Conservation (phyloP, 768 basidiomycete genomes). For the Tulasnella sp. region DNA sequence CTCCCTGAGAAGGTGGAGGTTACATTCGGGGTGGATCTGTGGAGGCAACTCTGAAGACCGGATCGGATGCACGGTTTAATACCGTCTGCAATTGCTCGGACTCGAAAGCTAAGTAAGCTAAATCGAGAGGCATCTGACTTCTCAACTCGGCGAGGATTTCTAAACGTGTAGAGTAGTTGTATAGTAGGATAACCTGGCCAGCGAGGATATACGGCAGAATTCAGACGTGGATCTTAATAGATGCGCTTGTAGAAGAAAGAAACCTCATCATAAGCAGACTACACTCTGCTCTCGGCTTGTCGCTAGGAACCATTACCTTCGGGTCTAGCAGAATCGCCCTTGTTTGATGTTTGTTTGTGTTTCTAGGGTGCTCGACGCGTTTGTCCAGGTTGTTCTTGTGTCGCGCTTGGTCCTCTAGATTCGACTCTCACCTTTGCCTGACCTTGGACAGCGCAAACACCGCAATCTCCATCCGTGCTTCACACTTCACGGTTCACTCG, state of each 20-base stretch:
- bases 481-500: not conserved
- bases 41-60: not conserved
- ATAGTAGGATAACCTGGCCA: too few relatives aligned
- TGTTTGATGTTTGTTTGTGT: not conserved
- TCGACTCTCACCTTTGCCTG: not conserved
- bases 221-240: not conserved
- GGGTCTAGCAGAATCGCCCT: not conserved
- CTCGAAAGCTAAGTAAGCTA: too few relatives aligned
- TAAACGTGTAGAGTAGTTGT: too few relatives aligned
- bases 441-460: not conserved
- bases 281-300: not conserved
- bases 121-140: too few relatives aligned
- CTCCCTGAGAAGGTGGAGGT: not conserved
- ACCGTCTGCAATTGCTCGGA: too few relatives aligned
- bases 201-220: not conserved
- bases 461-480: not conserved
- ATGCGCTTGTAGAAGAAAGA: not conserved
- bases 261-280: not conserved
- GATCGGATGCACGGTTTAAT: too few relatives aligned
- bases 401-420: not conserved
- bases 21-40: not conserved
- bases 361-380: not conserved
- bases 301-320: not conserved
- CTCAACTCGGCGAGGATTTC: too few relatives aligned
- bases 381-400: not conserved